Evolutionary conservation across 345 rosid species (phyloP), one percentile per base, ranked within the genome.

Genomic region (Mallotus nudiflorus): DNA sequence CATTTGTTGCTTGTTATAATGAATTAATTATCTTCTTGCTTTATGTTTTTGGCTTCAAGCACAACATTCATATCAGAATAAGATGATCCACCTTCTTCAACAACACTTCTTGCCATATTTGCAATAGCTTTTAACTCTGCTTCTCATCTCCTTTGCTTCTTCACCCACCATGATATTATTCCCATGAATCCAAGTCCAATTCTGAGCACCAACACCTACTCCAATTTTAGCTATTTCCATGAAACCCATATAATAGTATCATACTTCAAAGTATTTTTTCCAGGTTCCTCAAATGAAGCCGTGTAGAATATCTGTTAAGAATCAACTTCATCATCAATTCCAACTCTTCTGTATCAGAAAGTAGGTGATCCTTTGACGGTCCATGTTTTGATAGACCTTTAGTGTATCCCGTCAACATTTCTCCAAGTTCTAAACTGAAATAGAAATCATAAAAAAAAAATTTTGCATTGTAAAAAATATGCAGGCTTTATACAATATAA

Each of bases 211-310:
- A n/a, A n/a, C n/a, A n/a, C n/a, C n/a, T n/a, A n/a, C n/a, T n/a
- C n/a, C n/a, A n/a, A n/a, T n/a, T n/a, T n/a, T n/a, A n/a, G n/a
- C n/a, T n/a, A n/a, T n/a, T n/a, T n/a, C n/a, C n/a, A n/a, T n/a
- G 87, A 85, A 66, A 89, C 54, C 95, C 95, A 89, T 69, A 87
- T 84, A 58, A 85, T 72, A 19, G 86, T 81, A 68, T 89, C 91
- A 69, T 89, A 89, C 74, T 75, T 75, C 45, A 89, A 5, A 67
- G 67, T 70, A 53, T 76, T 80, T 8, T 19, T 13, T 0, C 87
- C 82, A 70, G 84, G 85, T 57, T 89, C 92, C 66, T 87, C 89
- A 44, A 87, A 89, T 15, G 91, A 84, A 46, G 95, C 95, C 24
- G 73, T 61, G 46, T 82, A 84, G 58, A 85, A 53, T 65, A 85